These are phyloP conservation scores for Psilocybe mexicana DNA, from an alignment of 1,284 basidiomycete species.

Conservation along the genomic window DNA sequence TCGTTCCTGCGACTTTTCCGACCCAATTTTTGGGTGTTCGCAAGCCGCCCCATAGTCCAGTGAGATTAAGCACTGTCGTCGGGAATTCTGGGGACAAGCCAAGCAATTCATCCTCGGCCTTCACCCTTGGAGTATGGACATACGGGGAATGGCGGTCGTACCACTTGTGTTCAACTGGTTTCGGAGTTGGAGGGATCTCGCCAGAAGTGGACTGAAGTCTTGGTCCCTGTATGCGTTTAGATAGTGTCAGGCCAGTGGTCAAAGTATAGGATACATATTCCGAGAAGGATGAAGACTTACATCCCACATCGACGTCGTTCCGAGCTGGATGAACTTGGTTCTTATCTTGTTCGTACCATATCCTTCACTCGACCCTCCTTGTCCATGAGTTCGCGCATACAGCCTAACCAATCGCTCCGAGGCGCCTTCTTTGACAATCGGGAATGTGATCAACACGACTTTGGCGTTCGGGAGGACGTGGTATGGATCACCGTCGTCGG, in stretches of 20 bases:
- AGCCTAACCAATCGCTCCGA: slow-evolving; percentile 36
- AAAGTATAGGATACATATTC: not conserved
- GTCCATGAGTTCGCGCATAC: slow-evolving; percentile 32
- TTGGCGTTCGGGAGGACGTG: slow-evolving; percentile 50
- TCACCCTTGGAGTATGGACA: slow-evolving; percentile 43
- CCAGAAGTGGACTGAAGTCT: slow-evolving; percentile 7
- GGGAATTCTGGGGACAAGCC: slow-evolving; percentile 40
- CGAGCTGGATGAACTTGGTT: slow-evolving; percentile 57
- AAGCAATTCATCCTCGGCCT: slow-evolving; percentile 57
- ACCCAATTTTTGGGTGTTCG: slow-evolving; percentile 54
- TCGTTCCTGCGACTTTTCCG: slow-evolving; percentile 49
- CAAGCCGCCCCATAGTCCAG: slow-evolving; percentile 61
- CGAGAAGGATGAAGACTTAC: slow-evolving; percentile 35
- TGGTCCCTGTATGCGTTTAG: slow-evolving; percentile 19
- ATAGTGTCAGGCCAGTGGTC: not conserved
- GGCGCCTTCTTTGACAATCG: slow-evolving; percentile 48
- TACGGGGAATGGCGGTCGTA: slow-evolving; percentile 54
- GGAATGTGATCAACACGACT: slow-evolving; percentile 66
- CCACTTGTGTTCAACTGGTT: slow-evolving; percentile 35
- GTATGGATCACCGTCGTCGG: slow-evolving; percentile 44
- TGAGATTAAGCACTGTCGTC: slow-evolving; percentile 61
- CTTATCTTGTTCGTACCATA: slow-evolving; percentile 9
- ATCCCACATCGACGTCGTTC: slow-evolving; percentile 63
- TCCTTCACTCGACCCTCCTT: slow-evolving; percentile 10
- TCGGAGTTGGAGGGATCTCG: slow-evolving; percentile 8